Conservation (phyloP, 176 grass and related monocot species). For the Hsuehochloa calcarea region DNA sequence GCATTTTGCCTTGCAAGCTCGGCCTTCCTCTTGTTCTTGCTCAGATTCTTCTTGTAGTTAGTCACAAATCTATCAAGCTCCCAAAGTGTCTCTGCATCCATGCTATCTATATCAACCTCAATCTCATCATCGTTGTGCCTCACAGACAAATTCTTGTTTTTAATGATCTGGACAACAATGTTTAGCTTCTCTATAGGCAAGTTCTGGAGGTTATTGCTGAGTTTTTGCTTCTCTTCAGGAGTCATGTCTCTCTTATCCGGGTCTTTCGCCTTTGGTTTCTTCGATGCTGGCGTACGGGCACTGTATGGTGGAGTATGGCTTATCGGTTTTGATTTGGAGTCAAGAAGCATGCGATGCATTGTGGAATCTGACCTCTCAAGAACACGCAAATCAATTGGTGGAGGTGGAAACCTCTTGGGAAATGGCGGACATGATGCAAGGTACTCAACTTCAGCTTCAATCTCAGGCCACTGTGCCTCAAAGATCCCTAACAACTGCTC, state of each 20-base stretch:
- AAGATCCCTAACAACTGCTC: constrained; percentile 67
- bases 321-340: constrained; percentile 46
- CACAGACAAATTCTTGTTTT: constrained; percentile 76
- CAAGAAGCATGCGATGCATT: constrained; percentile 29
- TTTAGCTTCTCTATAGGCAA: constrained; percentile 77
- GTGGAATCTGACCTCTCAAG: constrained; percentile 75
- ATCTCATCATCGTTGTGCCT: constrained; percentile 94
- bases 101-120: constrained; percentile 91
- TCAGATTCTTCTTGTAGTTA: constrained; percentile 93
- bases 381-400: constrained; percentile 41
- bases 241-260: constrained; percentile 94
- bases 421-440: constrained; percentile 46
- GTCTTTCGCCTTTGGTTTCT: constrained; percentile 94
- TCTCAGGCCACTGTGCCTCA: constrained; percentile 70
- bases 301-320: constrained; percentile 48
- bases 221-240: constrained; percentile 76
- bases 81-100: constrained; percentile 93
- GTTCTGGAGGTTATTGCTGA: constrained; percentile 87
- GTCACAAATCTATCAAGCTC: constrained; percentile 90
- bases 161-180: constrained; percentile 73
- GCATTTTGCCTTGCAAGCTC: constrained; percentile 65
- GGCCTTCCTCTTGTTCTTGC: constrained; percentile 89
- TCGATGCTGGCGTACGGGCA: constrained; percentile 55
- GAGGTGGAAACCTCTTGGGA: constrained; percentile 58
- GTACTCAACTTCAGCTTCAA: constrained; percentile 68